Evolutionary conservation across 441 rosid species (phyloP).

Genomic region (Erodium texanum): DNA sequence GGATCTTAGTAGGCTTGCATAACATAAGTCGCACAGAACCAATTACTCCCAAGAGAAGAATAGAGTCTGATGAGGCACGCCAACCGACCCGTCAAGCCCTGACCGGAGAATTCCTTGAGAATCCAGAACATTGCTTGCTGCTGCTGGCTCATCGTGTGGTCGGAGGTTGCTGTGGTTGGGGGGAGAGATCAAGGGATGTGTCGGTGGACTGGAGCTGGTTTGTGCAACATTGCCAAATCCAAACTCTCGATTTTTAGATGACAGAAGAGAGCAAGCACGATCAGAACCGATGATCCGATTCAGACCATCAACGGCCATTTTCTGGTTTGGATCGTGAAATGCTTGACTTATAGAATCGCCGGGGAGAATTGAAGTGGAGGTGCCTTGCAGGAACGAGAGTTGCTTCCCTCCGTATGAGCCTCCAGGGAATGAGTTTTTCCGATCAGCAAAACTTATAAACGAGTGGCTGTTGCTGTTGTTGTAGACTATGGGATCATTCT

Average conservation of each 20-base stretch:
- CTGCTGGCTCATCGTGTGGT: conserved; percentile 19
- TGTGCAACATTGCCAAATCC: conserved; percentile 36
- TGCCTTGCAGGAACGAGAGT: conserved; percentile 34
- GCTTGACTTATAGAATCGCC: conserved; percentile 29
- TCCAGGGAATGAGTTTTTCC: conserved; percentile 8
- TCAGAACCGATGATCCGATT: conserved; percentile 23
- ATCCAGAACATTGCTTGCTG: neutral
- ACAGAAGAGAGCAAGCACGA: conserved; percentile 92
- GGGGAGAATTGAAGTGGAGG: conserved; percentile 16
- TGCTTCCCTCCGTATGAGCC: conserved; percentile 30
- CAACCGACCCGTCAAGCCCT: conserved; percentile 28
- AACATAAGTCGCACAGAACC: too few species aligned
- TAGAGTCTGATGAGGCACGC: conserved; percentile 31
- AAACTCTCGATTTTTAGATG: conserved; percentile 34
- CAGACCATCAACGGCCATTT: conserved; percentile 18
- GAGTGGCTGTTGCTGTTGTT: conserved; percentile 11
- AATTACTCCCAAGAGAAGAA: conserved; percentile 55
- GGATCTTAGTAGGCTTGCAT: neutral
- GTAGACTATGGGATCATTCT: conserved; percentile 26
- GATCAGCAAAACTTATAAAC: conserved; percentile 25
- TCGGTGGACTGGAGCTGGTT: conserved; percentile 26
- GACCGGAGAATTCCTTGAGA: neutral
- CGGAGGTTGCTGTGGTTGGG: conserved; percentile 25
- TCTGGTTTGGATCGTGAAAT: conserved; percentile 23
- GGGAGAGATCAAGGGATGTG: conserved; percentile 30